These are phyloP conservation scores for Talaromyces sp. DNA, from an alignment of 2,329 filamentous ascomycete genomes.

Conservation along the genomic window DNA sequence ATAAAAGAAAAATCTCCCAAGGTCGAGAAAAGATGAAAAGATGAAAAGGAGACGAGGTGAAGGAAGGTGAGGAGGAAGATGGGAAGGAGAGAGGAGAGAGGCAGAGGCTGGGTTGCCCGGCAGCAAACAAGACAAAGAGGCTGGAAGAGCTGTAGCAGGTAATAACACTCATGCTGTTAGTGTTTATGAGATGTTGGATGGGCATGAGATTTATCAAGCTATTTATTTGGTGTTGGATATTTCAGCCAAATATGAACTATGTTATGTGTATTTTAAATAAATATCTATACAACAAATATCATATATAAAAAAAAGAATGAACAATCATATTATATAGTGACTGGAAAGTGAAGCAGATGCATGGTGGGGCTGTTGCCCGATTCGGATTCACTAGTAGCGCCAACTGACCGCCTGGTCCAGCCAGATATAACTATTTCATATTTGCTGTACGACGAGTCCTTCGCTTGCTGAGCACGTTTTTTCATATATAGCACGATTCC, in stretches of 20 bases:
- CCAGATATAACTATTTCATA: not conserved
- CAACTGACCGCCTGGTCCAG: not conserved
- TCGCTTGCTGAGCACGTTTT: not conserved
- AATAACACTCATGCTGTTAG: not conserved
- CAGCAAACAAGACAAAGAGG: not conserved
- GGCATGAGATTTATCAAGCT: not conserved
- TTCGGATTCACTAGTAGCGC: not conserved
- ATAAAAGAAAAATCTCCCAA: not conserved
- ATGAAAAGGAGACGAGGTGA: not conserved
- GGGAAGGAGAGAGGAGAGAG: not conserved
- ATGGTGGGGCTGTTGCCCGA: not conserved
- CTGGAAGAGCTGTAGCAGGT: too few species aligned
- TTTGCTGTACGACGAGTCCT: not conserved
- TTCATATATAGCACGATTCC: not conserved
- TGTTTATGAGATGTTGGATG: not conserved
- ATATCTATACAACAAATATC: not conserved
- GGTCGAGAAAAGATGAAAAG: not conserved
- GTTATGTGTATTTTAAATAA: not conserved
- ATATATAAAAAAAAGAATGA: not conserved
- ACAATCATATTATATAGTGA: not conserved
- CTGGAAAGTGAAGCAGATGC: not conserved
- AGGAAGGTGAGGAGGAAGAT: not conserved
- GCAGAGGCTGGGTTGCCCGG: not conserved
- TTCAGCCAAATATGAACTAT: not conserved
- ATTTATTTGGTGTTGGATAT: not conserved